Evolutionary conservation across 805 yeast species (phyloP), one percentile per base, ranked within the genome.

Genomic region (Komagataella populi): DNA sequence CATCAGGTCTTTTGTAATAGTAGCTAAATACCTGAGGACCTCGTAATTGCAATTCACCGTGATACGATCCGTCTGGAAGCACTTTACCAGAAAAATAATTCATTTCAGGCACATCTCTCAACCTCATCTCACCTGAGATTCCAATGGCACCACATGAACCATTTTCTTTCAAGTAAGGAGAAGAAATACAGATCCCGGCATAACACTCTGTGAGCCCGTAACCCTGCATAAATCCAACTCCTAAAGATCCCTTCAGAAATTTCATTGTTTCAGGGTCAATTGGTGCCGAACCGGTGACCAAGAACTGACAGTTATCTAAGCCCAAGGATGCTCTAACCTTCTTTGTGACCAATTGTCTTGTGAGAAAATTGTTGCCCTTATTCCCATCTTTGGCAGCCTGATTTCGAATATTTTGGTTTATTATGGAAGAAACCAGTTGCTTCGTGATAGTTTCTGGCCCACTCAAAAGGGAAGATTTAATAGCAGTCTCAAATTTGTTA

Each of bases 171-270:
- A 82, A 87, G 54, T 62, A 69, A 59, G 59, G 57, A 48, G 47
- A 67, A 53, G 69, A 61, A 63, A 66, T 52, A 50, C 68, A 69
- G 51, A 77, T 59, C 12, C 87, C 88, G n/a, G 85, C 84, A 68
- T 80, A 78, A 3, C 83, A 70, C 65, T 84, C 91, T 4, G 87
- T 80, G 45, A 81, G 70, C 3, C 90, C 91, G 63, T 83, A 84
- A n/a, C 91, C 93, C 65, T 84, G 89, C 23, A 61, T 46, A 44
- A 56, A 74, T 69, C 76, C 78, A 52, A 77, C 63, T 54, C 76
- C 78, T 50, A 85, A 71, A 1, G 81, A 71, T n/a, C 81, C 80
- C 59, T 80, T 76, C 58, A 85, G 64, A 61, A 82, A 84, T 53
- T 69, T 66, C 46, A 83, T 70, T 1, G 88, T 81, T 46, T 76